These are phyloP conservation scores for Hyparrhenia diplandra DNA, from an alignment of 176 grass and related monocot species.

Conservation along the genomic window DNA sequence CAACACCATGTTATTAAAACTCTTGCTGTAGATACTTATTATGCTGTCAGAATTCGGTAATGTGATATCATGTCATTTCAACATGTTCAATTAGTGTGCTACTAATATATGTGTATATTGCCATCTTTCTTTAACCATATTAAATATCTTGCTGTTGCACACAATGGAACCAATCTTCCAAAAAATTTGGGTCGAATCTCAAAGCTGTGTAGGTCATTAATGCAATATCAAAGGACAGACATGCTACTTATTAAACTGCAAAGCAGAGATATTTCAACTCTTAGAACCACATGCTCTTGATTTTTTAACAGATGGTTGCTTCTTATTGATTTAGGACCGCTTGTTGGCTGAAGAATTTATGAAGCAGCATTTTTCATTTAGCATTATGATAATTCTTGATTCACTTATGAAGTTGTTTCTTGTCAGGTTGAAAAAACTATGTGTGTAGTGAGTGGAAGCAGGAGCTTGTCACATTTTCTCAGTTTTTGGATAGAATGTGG, in stretches of 20 bases:
- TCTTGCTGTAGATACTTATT: neutral
- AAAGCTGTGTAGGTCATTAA: neutral
- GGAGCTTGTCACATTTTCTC: conserved; percentile 86
- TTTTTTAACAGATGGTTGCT: too few relatives aligned
- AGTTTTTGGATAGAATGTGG: conserved; percentile 81
- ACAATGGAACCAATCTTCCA: neutral
- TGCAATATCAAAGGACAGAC: neutral
- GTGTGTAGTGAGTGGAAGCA: conserved; percentile 85
- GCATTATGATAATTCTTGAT: conserved; percentile 16
- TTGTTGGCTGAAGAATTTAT: too few relatives aligned
- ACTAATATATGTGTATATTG: neutral
- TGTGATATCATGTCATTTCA: neutral
- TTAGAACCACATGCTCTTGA: neutral
- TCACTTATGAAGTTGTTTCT: conserved; percentile 20
- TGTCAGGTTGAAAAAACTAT: conserved; percentile 85
- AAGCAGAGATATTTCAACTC: neutral
- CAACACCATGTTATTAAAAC: neutral
- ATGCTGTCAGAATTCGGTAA: neutral
- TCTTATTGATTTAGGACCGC: too few relatives aligned
- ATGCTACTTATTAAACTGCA: neutral
- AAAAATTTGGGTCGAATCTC: neutral
- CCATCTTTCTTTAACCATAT: neutral
- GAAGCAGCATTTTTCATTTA: too few relatives aligned
- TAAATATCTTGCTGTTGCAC: neutral
- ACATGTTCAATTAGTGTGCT: neutral